A percentile compares a stretch with the other conserved stretches of the same genome.
Evolutionary conservation across 1,284 basidiomycete genomes (phyloP).

Genomic region (Agaricales sp.): DNA sequence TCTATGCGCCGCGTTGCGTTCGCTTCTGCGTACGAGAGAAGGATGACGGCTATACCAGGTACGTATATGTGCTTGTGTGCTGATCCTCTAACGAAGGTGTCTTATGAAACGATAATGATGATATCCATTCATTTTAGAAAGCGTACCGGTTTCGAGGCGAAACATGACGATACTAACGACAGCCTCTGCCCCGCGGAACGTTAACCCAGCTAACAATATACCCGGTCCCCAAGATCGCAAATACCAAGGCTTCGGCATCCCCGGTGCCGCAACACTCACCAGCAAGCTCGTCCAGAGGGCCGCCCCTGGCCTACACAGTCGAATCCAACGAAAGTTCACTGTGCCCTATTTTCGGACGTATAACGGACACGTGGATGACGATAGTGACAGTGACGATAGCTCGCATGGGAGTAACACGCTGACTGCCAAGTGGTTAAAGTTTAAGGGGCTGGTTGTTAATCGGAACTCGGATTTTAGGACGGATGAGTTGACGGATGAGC

Average conservation of each 20-base stretch:
- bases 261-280: conserved; percentile 28
- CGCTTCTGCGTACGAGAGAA: conserved; percentile 4
- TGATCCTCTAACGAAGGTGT: too few species aligned
- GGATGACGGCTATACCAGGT: neutral
- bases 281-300: conserved; percentile 19
- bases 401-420: neutral
- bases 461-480: conserved; percentile 69
- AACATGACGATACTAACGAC: conserved; percentile 17
- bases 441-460: conserved; percentile 39
- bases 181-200: neutral
- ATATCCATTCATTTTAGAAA: too few species aligned
- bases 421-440: conserved; percentile 23
- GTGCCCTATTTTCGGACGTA: conserved; percentile 14
- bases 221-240: conserved; percentile 1
- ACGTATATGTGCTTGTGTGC: neutral
- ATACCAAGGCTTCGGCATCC: conserved; percentile 32
- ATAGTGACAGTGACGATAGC: neutral
- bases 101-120: too few species aligned
- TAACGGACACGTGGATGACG: neutral
- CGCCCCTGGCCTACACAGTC: conserved; percentile 25
- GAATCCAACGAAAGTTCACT: conserved; percentile 28
- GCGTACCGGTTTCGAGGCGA: conserved; percentile 13
- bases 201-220: conserved; percentile 1
- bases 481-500: conserved; percentile 54
- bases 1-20: conserved; percentile 1